Evolutionary conservation across 441 rosid genomes (phyloP).

Genomic region (Brassica hybrid): DNA sequence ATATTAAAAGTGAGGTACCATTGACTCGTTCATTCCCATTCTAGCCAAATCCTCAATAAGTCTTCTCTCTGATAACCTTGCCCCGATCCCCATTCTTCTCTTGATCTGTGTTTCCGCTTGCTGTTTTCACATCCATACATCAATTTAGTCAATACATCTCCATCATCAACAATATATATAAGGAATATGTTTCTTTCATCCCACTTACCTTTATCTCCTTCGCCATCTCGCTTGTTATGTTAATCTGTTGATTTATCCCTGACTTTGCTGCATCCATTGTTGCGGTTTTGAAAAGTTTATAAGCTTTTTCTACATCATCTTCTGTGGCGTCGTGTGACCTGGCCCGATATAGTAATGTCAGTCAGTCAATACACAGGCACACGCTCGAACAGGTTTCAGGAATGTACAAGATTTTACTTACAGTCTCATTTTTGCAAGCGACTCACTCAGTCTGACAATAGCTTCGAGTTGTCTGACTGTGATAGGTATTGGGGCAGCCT

Average conservation of each 20-base stretch:
- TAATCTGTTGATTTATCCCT: slow-evolving; percentile 89
- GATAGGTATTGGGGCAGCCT: slow-evolving; percentile 87
- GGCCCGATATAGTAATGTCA: slow-evolving; percentile 19
- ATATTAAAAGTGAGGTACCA: slow-evolving; percentile 53
- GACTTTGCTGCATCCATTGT: slow-evolving; percentile 98
- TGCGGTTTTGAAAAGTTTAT: slow-evolving; percentile 85
- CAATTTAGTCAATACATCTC: slow-evolving; percentile 1
- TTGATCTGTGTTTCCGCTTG: slow-evolving; percentile 96
- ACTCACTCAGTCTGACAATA: slow-evolving; percentile 87
- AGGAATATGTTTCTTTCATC: not conserved
- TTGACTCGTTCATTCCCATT: slow-evolving; percentile 91
- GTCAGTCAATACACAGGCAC: not conserved
- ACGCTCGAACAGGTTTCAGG: not conserved
- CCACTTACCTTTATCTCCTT: slow-evolving; percentile 69
- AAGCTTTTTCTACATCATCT: slow-evolving; percentile 85
- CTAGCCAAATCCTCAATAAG: slow-evolving; percentile 84
- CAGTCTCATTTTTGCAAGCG: slow-evolving; percentile 96
- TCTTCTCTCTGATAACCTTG: slow-evolving; percentile 87
- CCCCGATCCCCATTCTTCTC: slow-evolving; percentile 90
- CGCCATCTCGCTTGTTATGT: slow-evolving; percentile 78
- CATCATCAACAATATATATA: not conserved
- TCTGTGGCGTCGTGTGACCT: slow-evolving; percentile 95
- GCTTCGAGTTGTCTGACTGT: slow-evolving; percentile 98
- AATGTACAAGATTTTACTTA: slow-evolving; percentile 48
- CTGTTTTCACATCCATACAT: slow-evolving; percentile 43